Base-by-base conservation (phyloP, 1,139 yeast genomes). In the Blastobotrys indianensis region DNA sequence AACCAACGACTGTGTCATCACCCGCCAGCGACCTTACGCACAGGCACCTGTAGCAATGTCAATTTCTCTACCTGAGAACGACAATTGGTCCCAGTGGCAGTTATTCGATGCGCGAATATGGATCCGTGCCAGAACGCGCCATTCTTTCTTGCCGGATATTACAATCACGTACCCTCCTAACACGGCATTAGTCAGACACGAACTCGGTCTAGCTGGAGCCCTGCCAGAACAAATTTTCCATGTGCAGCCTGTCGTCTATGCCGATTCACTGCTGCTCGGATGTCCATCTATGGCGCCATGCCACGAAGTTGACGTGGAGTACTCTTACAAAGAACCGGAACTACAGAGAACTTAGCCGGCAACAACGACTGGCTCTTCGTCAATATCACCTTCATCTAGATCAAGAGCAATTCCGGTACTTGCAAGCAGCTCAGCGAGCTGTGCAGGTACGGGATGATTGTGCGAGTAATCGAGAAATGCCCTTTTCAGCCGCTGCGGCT, bases 101-200 rank as follows among this genome's bases (percentile, higher is more conserved):
- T 46, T 60, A 12, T 44, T 61, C 12, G 67, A 63, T 38, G 51
- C 57, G 37, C 47, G 67, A 30, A 59, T 57, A 48, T 61, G 62
- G 62, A 36, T 63, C 17, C 51, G 46, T 7, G 38, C 34, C 3
- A 32, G 36, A 23, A 20, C 36, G 12, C 13, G 11, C 31, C n/a
- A 15, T 17, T 23, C 31, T n/a, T 20, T 20, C 25, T 20, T 20
- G 25, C 35, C 29, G 13, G 28, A 20, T 10, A 9, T 41, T 12
- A 32, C 32, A 17, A 29, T 45, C 32, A 3, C 34, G 11, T 42
- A 45, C 17, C n/a, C 42, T 5, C 28, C 38, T 2, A 36, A 42
- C 15, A 33, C 42, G n/a, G 37, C 33, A 29, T 23, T n/a, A 2
- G 30, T 30, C 35, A 23, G 37, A 15, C 33, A 31, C 15, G 33